Evolutionary conservation across 441 rosid species (phyloP).

Genomic region (Adansonia gregorii): DNA sequence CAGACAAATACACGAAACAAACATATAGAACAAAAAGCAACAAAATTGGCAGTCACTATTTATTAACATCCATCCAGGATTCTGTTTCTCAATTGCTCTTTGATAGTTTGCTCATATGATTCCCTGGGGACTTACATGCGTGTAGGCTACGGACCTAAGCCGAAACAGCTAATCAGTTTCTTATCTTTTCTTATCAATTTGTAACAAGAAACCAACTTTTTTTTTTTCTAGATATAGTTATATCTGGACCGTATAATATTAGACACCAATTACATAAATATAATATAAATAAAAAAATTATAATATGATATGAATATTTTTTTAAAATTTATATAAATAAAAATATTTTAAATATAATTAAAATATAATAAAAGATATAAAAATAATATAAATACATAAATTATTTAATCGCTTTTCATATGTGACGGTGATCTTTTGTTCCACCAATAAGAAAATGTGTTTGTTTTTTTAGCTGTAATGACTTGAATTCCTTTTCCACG

Average conservation of each 20-base stretch:
- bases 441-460: not conserved
- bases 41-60: not conserved
- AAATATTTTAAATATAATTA: too few relatives aligned
- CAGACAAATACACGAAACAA: conserved; percentile 15
- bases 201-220: not conserved
- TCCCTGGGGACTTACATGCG: not conserved
- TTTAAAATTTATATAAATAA: too few relatives aligned
- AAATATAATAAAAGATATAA: too few relatives aligned
- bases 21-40: not conserved
- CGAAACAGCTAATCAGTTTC: not conserved
- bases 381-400: too few relatives aligned
- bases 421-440: conserved; percentile 4
- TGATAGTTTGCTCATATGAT: not conserved
- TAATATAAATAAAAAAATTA: too few relatives aligned
- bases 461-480: conserved; percentile 11
- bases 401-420: not conserved
- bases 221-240: not conserved
- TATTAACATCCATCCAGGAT: not conserved
- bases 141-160: not conserved
- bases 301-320: too few relatives aligned
- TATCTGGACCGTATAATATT: not conserved
- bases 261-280: too few relatives aligned
- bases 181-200: not conserved
- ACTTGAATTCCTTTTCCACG: not conserved
- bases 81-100: not conserved